Evolutionary conservation across 2,329 filamentous ascomycete genomes (phyloP), one percentile per base, ranked within the genome.

Genomic region (Hypomyces perniciosus): DNA sequence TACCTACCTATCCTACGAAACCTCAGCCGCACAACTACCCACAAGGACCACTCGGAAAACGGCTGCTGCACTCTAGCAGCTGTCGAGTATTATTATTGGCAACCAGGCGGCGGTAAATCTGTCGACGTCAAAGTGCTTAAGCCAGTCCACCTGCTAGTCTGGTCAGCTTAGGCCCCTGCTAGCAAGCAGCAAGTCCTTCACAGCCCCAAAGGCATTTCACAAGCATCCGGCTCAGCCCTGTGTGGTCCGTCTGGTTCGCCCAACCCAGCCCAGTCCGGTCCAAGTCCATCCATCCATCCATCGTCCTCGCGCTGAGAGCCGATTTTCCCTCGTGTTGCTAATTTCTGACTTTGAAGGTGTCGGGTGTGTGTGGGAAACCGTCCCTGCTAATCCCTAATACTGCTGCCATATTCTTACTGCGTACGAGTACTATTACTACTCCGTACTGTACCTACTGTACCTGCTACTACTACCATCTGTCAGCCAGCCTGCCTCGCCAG

Each of bases 321-420:
- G 20, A 20, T 20, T 20, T 29, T 34, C 28, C n/a, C 38, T 48
- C 48, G 38, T 51, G 44, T 44, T 49, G 48, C 52, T 52, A 48
- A 43, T 40, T 39, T 40, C 48, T 54, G 49, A 54, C 44, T 43
- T 46, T 34, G 31, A 39, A 34, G 27, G 20, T 20, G 20, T 20
- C 20, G 20, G 20, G 3, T 20, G 20, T 20, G 20, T 20, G 20
- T 20, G 20, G 20, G 20, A 20, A 20, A 20, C 20, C 20, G 20
- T 20, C 20, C 20, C 20, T 20, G 26, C 12, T 37, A 48, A 30
- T 34, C 31, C 9, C 48, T 30, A 44, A 29, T 50, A 42, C 44
- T 50, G 43, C 34, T 31, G n/a, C 8, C 27, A 27, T 13, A 31
- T 43, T 38, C 48, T 38, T 38, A 34, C 31, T 40, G n/a, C 33